These are phyloP conservation scores for Blastomyces parvus DNA, from an alignment of 2,329 filamentous ascomycete species.

Conservation along the genomic window DNA sequence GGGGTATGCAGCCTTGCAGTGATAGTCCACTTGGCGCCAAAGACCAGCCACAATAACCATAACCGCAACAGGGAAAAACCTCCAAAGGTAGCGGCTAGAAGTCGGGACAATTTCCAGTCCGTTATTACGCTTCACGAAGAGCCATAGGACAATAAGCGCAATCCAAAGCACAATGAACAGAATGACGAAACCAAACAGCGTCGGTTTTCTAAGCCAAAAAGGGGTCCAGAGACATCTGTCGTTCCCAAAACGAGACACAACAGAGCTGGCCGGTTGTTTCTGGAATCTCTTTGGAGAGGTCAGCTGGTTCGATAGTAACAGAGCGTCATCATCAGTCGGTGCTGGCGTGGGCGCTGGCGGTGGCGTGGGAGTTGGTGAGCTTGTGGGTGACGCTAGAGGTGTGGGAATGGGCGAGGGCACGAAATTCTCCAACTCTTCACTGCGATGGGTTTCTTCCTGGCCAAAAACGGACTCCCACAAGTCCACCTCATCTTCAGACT, in stretches of 20 bases:
- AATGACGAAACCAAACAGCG: slow-evolving; percentile 3
- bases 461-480: neutral
- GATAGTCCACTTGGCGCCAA: slow-evolving; percentile 1
- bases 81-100: neutral
- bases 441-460: neutral
- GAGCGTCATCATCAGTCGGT: neutral
- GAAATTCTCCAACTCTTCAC: neutral
- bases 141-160: neutral
- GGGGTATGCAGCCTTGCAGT: neutral
- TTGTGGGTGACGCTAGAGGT: neutral
- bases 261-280: neutral
- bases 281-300: neutral
- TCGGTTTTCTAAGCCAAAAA: neutral
- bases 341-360: neutral
- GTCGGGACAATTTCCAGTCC: neutral
- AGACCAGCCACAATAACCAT: neutral
- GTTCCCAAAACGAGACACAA: neutral
- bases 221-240: neutral
- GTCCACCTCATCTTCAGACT: neutral
- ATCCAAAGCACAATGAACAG: neutral
- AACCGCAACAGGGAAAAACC: neutral
- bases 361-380: neutral
- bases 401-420: neutral
- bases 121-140: slow-evolving; percentile 1
- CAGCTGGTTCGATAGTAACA: neutral